Evolutionary conservation across 345 rosid species (phyloP), one percentile per base, ranked within the genome.

Genomic region (Pugionium cornutum): DNA sequence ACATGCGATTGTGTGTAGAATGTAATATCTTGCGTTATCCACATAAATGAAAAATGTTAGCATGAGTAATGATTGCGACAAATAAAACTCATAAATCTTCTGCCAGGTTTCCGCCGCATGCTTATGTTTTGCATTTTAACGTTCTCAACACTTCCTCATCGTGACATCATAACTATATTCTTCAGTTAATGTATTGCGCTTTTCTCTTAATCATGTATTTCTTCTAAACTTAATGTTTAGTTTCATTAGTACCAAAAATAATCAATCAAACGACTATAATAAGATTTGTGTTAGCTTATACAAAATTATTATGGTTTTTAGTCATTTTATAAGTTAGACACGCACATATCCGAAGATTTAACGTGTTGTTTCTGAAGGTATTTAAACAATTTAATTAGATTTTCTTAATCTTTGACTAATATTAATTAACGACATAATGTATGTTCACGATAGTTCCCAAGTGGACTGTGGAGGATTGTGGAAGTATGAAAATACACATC

Each of bases 51-150:
- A 36, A 36, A 53, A 64, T 45, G 34, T n/a, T 53, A 35, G 71
- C 76, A 72, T 57, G 76, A 72, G 66, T 46, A 65, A 51, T 72
- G 66, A 72, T 58, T 72, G 66, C 30, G 55, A 58, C 35, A 50
- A 49, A 65, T 39, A 32, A 35, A 32, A 32, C 64, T 58, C 64
- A 53, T 44, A 49, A 26, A 65, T 42, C 54, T 32, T 50, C 33
- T 65, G 71, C 54, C 61, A 72, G 7, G 44, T 9, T 65, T 65
- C 18, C 4, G 49, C 52, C 48, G 76, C 76, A 65, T 72, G 71
- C 70, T 72, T 33, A 27, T 62, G 4, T 63, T 40, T 58, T 46
- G 44, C 52, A 46, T 54, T 53, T 44, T 18, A 54, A 53, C 51
- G 57, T 62, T 70, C 57, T 64, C 42, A 57, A 50, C 54, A 50